Base-by-base conservation (phyloP, 2,329 filamentous ascomycete species). In the Didymella sp. region DNA sequence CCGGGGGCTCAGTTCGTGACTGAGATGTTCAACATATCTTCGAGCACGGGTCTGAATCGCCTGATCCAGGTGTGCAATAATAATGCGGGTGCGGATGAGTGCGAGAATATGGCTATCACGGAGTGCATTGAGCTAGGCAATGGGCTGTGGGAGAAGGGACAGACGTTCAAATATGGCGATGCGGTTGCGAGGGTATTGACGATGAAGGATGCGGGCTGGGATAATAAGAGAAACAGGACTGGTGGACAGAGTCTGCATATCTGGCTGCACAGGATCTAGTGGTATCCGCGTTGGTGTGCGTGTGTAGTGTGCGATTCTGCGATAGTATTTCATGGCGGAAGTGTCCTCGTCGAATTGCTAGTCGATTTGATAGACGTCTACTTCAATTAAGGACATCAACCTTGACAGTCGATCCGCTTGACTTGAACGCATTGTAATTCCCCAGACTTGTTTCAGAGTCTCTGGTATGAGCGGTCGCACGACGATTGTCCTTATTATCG, bases 51-150 rank as follows among this genome's bases (percentile, higher is more conserved):
- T 0, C 43, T 75, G 8, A 73, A 74, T 37, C 61, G 70, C 5
- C 30, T 75, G 30, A 74, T 75, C 12, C 62, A 68, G 41, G 63
- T 73, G 25, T 67, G 66, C 21, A 67, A 71, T 12, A 65, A 68
- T 9, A 59, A 62, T 2, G 47, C 54, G n/a, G 25, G 43, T 0
- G 42, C 43, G 0, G 67, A 63, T 4, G 67, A 72, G n/a, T 66
- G 64, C 24, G 62, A 70, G 44, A 70, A 71, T 7, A 68, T 63
- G 41, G 72, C 69, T 0, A 47, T 75, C 11, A 73, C 69, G 0
- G 71, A 75, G 63, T 73, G 71, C 35, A 68, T 73, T 48, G 73
- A 75, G 60, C 50, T 73, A 52, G 72, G 69, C 2, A 72, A 68
- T 57, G 73, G 72, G 5, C 15, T 69, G 51, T 75, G 69, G 70